These are phyloP conservation scores for Phytopythium kandeliae DNA, from an alignment of 352 stramenopile species.

Conservation along the genomic window DNA sequence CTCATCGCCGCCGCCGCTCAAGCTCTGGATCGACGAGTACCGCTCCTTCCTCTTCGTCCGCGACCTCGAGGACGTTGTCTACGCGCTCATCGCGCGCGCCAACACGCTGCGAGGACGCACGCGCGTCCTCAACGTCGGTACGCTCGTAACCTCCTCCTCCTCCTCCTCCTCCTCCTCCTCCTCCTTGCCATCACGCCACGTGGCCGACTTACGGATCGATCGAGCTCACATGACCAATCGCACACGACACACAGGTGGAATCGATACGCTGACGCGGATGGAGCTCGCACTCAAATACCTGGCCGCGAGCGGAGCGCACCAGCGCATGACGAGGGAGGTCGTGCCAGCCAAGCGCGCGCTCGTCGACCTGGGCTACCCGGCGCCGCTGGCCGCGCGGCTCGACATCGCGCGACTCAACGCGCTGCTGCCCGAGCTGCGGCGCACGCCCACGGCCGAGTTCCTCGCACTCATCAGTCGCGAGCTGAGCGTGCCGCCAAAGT, in stretches of 20 bases:
- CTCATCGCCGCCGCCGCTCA: constrained; percentile 22
- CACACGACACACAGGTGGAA: constrained; percentile 24
- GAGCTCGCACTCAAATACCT: constrained; percentile 32
- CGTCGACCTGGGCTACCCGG: constrained; percentile 39
- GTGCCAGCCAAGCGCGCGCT: constrained; percentile 14
- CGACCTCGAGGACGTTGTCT: constrained; percentile 38
- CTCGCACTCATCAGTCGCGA: neutral
- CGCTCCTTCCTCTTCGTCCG: constrained; percentile 53
- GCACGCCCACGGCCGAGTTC: constrained; percentile 9
- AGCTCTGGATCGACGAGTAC: constrained; percentile 58
- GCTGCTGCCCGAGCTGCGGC: constrained; percentile 15
- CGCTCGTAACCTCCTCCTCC: too few relatives aligned
- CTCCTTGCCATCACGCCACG: too few relatives aligned
- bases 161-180: too few relatives aligned
- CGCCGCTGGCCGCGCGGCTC: constrained; percentile 39
- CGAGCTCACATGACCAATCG: neutral
- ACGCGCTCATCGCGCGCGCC: constrained; percentile 16
- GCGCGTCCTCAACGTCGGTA: constrained; percentile 49
- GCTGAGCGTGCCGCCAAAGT: too few relatives aligned
- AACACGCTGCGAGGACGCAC: neutral
- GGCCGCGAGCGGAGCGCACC: constrained; percentile 6
- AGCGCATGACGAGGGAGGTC: constrained; percentile 14
- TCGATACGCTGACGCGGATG: constrained; percentile 40
- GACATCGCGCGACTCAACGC: constrained; percentile 20
- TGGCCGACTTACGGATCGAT: too few relatives aligned